Base-by-base conservation (phyloP, 352 stramenopile species). In the Pelagophyceae sp. region DNA sequence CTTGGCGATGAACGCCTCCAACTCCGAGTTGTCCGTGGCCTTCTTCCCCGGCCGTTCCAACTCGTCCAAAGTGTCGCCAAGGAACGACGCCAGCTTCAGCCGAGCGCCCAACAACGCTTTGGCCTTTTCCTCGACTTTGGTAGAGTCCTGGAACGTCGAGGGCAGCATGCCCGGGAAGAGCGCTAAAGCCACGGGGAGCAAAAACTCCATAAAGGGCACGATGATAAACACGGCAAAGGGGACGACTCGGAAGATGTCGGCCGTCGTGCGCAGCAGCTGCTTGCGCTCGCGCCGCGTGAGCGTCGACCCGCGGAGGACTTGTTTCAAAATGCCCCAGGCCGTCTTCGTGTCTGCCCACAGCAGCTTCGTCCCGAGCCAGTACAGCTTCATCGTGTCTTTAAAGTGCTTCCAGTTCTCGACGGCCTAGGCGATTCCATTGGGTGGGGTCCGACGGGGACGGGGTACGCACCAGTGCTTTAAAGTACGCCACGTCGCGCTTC, bases 131-230 rank as follows among this genome's bases (percentile, higher is more conserved):
- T 95, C 91, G 45, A 88, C 85, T 80, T 93, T 98, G 84, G 89
- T 88, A 82, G 87, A 96, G 91, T 92, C 95, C 93, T 92, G 93
- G 86, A 98, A 99, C 38, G 94, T 98, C 79, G 90, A 97, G 31
- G 96, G 96, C 31, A 99, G 85, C 95, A 99, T 98, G 87, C 98
- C 98, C 0, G 96, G 96, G 87, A 99, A 99, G 45, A 99, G 82
- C 81, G 96, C 97, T 32, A 99, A 87, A 29, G 94, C 95, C 82
- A 99, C 92, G 0, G 95, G 96, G 38, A 99, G 84, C 64, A 97
- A 84, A 81, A 99, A 88, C 84, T 99, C 96, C 93, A 98, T 98
- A 82, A 98, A 98, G 25, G 96, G 96, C 60, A 99, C 94, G 50
- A 98, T 86, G 72, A 98, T 85, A 81, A 98, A 98, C 84, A 99